phyloP scores from a whole-genome alignment of 192 early-diverging fungal genomes.

The Backusella circina region DNA sequence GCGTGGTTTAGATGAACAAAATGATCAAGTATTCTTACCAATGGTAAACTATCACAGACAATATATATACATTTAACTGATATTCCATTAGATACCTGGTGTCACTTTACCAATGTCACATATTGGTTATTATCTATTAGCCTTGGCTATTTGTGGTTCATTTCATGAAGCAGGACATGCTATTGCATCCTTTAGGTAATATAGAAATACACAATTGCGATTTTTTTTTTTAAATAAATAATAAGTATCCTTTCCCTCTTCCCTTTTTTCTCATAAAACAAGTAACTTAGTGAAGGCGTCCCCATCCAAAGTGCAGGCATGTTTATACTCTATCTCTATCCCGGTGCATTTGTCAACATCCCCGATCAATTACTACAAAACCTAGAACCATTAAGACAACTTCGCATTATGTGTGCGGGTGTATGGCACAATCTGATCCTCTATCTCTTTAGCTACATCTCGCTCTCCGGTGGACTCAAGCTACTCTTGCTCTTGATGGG shows the following conservation, averaged over 20 bases:
- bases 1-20: constrained; percentile 17
- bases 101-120: constrained; percentile 68
- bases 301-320: constrained; percentile 60
- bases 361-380: constrained; percentile 37
- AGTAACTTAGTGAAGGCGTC: constrained; percentile 48
- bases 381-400: constrained; percentile 41
- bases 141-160: constrained; percentile 58
- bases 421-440: constrained; percentile 71
- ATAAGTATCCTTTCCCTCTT: background rate
- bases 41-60: constrained; percentile 48
- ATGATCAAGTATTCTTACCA: constrained; percentile 53
- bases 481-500: constrained; percentile 36
- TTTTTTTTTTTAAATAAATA: no score
- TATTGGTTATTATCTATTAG: constrained; percentile 62
- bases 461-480: constrained; percentile 42
- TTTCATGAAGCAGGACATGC: constrained; percentile 77
- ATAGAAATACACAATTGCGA: no score
- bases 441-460: constrained; percentile 35
- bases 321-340: constrained; percentile 66
- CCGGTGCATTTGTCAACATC: constrained; percentile 76
- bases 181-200: constrained; percentile 63
- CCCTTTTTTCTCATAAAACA: background rate
- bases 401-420: constrained; percentile 69
- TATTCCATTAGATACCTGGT: constrained; percentile 61
- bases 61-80: no score